Evolutionary conservation across 1,284 basidiomycete species (phyloP).

Genomic region (Cystodermella granulosa): DNA sequence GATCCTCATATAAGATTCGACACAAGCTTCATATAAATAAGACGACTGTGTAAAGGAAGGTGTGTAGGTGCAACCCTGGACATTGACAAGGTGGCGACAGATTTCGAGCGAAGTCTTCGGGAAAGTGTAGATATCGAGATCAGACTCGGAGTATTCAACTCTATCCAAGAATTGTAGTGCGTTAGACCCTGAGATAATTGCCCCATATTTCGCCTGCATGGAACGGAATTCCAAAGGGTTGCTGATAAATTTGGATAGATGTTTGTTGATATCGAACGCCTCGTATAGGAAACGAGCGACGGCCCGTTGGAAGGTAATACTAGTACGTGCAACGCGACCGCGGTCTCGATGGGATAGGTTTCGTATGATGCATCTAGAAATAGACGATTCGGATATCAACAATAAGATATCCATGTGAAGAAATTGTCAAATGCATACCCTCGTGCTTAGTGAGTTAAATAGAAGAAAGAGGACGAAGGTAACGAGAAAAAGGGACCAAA

Average conservation of each 20-base stretch:
- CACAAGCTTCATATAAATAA: too few species aligned
- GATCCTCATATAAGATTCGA: too few species aligned
- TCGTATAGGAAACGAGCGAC: slow-evolving; percentile 16
- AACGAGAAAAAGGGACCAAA: too few species aligned
- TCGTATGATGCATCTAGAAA: too few species aligned
- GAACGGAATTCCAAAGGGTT: slow-evolving; percentile 35
- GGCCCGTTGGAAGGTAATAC: slow-evolving; percentile 9
- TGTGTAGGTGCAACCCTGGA: slow-evolving; percentile 29
- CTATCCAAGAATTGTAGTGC: slow-evolving; percentile 50
- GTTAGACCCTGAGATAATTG: slow-evolving; percentile 48
- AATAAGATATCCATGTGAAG: too few species aligned
- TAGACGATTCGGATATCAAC: too few species aligned
- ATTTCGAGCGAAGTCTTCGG: slow-evolving; percentile 23
- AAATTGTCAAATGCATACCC: too few species aligned
- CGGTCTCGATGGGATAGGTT: too few species aligned
- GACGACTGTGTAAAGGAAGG: too few species aligned
- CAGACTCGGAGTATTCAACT: slow-evolving; percentile 41
- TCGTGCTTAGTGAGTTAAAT: too few species aligned
- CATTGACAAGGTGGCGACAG: slow-evolving; percentile 23
- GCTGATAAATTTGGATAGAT: slow-evolving; percentile 22
- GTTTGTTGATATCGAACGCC: slow-evolving; percentile 15
- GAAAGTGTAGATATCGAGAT: slow-evolving; percentile 47
- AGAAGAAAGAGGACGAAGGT: too few species aligned
- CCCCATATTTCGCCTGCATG: slow-evolving; percentile 42
- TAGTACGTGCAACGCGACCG: too few species aligned